A percentile compares a stretch with the other conserved stretches of the same genome.
Conservation (phyloP, 352 stramenopile genomes). For the Globisporangium middletonii region DNA sequence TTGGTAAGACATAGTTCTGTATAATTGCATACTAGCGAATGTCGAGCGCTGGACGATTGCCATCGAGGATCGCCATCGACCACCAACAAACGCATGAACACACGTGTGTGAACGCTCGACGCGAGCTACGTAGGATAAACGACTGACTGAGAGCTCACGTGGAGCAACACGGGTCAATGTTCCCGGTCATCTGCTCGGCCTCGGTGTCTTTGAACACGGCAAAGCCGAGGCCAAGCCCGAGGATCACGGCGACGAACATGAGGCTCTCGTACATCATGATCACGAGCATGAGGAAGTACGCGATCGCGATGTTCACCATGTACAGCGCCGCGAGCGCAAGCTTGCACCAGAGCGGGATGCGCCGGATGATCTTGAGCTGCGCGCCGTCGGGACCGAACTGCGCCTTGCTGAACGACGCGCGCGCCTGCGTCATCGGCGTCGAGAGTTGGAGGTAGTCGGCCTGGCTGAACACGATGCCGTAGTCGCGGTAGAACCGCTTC, state of each 20-base stretch:
- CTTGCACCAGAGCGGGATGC: constrained; percentile 64
- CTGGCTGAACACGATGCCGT: constrained; percentile 51
- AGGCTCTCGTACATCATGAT: constrained; percentile 84
- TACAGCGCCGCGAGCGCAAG: constrained; percentile 53
- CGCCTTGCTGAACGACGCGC: constrained; percentile 19
- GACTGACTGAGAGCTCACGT: constrained; percentile 24
- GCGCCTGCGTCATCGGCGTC: constrained; percentile 22
- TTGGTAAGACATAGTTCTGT: no score
- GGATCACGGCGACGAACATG: constrained; percentile 72
- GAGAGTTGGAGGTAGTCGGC: constrained; percentile 47
- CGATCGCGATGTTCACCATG: constrained; percentile 70
- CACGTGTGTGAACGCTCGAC: no score
- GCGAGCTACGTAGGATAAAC: no score
- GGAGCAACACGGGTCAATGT: constrained; percentile 75
- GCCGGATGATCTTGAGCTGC: constrained; percentile 40
- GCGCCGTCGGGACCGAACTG: constrained; percentile 13
- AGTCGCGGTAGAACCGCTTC: constrained; percentile 39
- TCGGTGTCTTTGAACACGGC: constrained; percentile 83
- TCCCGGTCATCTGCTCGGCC: constrained; percentile 52
- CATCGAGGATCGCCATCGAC: no score
- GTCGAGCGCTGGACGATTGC: no score
- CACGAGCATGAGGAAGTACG: constrained; percentile 83
- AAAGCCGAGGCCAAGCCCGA: constrained; percentile 69
- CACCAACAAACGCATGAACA: no score
- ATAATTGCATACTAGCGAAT: no score